Conservation (phyloP, 352 stramenopile genomes). For the Pythium sukuiense region DNA sequence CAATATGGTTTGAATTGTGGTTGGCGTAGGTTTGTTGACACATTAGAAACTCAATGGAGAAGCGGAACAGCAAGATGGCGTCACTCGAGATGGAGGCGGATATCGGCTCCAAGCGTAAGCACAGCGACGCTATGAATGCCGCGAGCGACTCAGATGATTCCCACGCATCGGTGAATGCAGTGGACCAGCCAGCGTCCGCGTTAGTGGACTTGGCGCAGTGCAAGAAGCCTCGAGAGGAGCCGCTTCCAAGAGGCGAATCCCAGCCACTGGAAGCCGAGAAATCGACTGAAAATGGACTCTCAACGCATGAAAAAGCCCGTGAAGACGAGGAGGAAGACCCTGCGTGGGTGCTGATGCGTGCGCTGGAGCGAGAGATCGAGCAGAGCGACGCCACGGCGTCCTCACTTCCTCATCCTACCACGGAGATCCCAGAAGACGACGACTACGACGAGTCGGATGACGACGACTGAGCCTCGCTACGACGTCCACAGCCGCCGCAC, state of each 20-base stretch:
- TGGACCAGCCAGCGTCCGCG: background rate
- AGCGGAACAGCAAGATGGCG: background rate
- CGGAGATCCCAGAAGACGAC: slow-evolving; percentile 23
- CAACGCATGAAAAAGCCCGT: background rate
- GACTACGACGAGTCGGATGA: slow-evolving; percentile 36
- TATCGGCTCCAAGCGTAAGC: slow-evolving; percentile 7
- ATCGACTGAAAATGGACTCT: background rate
- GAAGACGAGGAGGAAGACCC: slow-evolving; percentile 3
- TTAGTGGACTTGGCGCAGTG: background rate
- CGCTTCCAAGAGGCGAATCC: background rate
- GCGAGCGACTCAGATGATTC: too few relatives aligned
- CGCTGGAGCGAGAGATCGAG: slow-evolving; percentile 21
- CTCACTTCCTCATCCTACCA: too few relatives aligned
- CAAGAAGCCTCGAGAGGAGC: slow-evolving; percentile 3
- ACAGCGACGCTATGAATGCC: background rate
- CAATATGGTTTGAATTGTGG: background rate
- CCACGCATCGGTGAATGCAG: background rate
- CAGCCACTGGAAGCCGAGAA: background rate
- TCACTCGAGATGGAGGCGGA: background rate
- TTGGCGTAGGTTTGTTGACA: background rate
- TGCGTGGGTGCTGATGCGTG: slow-evolving; percentile 16
- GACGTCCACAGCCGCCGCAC: slow-evolving; percentile 20
- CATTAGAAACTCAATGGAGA: background rate
- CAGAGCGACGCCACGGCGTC: background rate
- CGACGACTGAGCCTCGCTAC: background rate